A percentile compares a stretch with the other conserved stretches of the same genome.
phyloP scores from a whole-genome alignment of 176 grass and related monocot species.

The Chrysopogon serrulatus region DNA sequence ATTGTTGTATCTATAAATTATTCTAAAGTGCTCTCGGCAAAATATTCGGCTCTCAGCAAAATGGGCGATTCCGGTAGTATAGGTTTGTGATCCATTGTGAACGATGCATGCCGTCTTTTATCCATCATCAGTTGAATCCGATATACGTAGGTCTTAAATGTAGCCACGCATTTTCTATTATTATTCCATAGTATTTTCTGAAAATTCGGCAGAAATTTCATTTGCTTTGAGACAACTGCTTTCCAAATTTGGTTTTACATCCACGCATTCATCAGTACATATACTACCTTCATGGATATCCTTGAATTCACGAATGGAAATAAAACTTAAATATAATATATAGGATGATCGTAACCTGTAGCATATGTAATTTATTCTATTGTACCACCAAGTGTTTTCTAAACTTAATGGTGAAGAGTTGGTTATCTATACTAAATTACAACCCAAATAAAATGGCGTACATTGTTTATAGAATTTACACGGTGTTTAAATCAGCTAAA shows the following conservation, averaged over 20 bases:
- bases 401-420: too few relatives aligned
- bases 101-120: neutral
- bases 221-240: neutral
- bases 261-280: neutral
- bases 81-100: neutral
- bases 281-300: neutral
- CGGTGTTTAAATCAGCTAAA: too few relatives aligned
- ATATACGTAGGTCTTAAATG: neutral
- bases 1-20: neutral
- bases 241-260: neutral
- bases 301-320: neutral
- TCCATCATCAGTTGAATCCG: neutral
- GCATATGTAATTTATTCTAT: too few relatives aligned
- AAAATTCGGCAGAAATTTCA: neutral
- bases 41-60: too few relatives aligned
- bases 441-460: too few relatives aligned
- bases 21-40: too few relatives aligned
- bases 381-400: too few relatives aligned
- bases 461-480: too few relatives aligned
- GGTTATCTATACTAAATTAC: too few relatives aligned
- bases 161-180: neutral
- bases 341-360: too few relatives aligned
- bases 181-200: neutral
- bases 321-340: too few relatives aligned
- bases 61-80: too few relatives aligned